Conservation (phyloP, 2,329 filamentous ascomycete species). For the Tolypocladium sp. region DNA sequence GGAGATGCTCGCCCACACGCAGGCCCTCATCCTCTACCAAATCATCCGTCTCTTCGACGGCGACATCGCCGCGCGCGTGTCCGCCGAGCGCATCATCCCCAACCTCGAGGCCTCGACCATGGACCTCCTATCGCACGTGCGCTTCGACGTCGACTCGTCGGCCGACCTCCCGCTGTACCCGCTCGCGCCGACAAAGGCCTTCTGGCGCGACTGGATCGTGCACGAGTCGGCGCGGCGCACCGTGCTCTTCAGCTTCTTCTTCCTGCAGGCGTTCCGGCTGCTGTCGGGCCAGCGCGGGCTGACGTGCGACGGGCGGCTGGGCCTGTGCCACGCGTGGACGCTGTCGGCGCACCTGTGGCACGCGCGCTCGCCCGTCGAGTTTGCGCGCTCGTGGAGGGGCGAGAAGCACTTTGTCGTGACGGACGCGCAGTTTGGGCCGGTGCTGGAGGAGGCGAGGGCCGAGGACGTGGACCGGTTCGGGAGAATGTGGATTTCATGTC, state of each 20-base stretch:
- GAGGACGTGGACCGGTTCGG: constrained; percentile 35
- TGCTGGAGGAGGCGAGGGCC: constrained; percentile 25
- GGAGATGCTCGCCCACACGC: constrained; percentile 30
- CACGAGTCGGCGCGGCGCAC: constrained; percentile 46
- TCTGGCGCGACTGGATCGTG: constrained; percentile 43
- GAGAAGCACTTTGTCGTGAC: constrained; percentile 19
- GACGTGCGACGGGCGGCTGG: constrained; percentile 19
- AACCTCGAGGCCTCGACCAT: constrained; percentile 23
- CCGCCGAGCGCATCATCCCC: constrained; percentile 24
- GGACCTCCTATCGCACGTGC: constrained; percentile 20
- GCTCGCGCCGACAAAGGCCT: constrained; percentile 28
- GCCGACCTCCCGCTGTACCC: constrained; percentile 20
- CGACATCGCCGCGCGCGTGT: constrained; percentile 30
- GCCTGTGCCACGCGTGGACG: constrained; percentile 27
- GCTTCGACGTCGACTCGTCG: constrained; percentile 16
- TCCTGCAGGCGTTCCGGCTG: constrained; percentile 27
- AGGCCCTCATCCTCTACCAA: constrained; percentile 40
- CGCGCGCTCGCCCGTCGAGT: constrained; percentile 23
- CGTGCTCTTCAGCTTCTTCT: constrained; percentile 36
- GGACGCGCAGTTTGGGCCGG: constrained; percentile 14
- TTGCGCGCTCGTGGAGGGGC: constrained; percentile 26
- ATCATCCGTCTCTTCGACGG: constrained; percentile 41
- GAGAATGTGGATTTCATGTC: constrained; percentile 20
- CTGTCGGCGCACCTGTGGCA: constrained; percentile 28
- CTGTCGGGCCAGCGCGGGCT: constrained; percentile 16